These are phyloP conservation scores for Claviceps sp. DNA, from an alignment of 2,329 filamentous ascomycete species.

Conservation along the genomic window DNA sequence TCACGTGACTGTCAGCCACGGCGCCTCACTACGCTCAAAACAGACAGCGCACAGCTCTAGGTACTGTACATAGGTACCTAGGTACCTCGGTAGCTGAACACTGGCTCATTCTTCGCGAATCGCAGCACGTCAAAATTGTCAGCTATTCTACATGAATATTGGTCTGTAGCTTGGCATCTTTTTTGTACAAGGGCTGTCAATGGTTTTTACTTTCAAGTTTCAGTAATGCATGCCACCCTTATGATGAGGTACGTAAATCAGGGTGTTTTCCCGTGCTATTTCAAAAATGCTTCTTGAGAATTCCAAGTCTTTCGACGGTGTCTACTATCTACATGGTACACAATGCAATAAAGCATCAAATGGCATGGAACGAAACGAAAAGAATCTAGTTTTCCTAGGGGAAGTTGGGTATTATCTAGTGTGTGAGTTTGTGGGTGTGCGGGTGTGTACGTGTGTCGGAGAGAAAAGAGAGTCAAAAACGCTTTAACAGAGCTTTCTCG, in stretches of 20 bases:
- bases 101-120: too few relatives aligned
- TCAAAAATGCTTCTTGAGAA: background rate
- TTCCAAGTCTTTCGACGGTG: background rate
- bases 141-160: too few relatives aligned
- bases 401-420: constrained; percentile 4
- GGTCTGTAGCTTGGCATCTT: too few relatives aligned
- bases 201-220: too few relatives aligned
- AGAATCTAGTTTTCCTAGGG: background rate
- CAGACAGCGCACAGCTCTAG: background rate
- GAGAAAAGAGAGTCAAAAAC: background rate
- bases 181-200: too few relatives aligned
- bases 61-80: too few relatives aligned
- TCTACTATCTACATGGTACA: background rate
- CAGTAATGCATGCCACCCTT: too few relatives aligned
- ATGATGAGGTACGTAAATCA: too few relatives aligned
- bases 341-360: background rate
- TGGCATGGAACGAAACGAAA: background rate
- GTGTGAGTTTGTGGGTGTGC: too few relatives aligned
- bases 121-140: too few relatives aligned
- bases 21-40: background rate
- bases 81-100: too few relatives aligned
- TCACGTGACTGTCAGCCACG: background rate
- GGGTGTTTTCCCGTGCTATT: background rate
- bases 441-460: too few relatives aligned
- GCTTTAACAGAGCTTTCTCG: background rate